These are phyloP conservation scores for Tillandsia leiboldiana DNA, from an alignment of 176 grass and related monocot species.

Conservation along the genomic window DNA sequence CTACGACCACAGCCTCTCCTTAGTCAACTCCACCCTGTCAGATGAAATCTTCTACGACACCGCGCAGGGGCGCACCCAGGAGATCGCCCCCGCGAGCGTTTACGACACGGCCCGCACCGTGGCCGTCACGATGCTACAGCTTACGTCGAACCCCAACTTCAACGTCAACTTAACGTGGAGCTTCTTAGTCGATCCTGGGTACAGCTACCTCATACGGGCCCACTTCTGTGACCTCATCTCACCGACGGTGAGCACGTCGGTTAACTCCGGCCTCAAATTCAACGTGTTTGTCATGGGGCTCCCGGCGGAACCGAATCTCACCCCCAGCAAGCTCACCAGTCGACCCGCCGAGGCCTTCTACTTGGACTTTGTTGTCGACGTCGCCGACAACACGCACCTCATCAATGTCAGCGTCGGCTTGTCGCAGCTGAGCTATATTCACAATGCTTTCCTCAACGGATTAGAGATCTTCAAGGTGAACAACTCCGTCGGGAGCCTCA, in stretches of 20 bases:
- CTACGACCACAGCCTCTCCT: not conserved
- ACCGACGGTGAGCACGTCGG: not conserved
- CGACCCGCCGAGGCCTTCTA: constrained; percentile 16
- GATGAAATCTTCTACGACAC: not conserved
- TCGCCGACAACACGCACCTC: not conserved
- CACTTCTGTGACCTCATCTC: constrained; percentile 41
- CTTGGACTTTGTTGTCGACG: not conserved
- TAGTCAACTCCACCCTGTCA: rapidly evolving
- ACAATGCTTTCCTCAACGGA: constrained; percentile 47
- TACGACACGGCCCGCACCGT: constrained; percentile 21
- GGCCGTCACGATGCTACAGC: not conserved
- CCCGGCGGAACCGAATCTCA: not conserved
- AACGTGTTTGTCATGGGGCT: constrained; percentile 18
- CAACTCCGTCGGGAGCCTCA: not conserved
- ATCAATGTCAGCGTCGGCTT: constrained; percentile 32
- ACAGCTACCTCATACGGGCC: constrained; percentile 29
- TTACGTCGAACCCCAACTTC: not conserved
- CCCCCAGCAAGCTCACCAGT: not conserved
- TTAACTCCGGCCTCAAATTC: constrained; percentile 16
- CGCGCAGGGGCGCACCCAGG: not conserved
- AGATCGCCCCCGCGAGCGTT: constrained; percentile 19
- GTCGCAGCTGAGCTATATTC: not conserved
- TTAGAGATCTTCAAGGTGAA: constrained; percentile 68
- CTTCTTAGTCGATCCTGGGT: constrained; percentile 7
- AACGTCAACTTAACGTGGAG: constrained; percentile 35